phyloP scores from a whole-genome alignment of 2,329 filamentous ascomycete genomes.

The Scedosporium minutisporum region DNA sequence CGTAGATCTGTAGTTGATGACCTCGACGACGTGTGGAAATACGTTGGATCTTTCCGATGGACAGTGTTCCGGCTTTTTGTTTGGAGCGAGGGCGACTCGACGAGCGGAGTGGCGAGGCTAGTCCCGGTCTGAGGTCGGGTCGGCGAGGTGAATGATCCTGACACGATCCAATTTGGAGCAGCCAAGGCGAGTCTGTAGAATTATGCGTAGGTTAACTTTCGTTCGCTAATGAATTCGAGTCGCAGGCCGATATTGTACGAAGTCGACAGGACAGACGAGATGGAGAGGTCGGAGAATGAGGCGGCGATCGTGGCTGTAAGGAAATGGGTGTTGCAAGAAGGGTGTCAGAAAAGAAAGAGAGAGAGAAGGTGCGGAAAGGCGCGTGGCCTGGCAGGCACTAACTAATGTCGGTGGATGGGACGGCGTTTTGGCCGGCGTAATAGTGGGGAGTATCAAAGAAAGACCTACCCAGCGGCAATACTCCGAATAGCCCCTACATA shows the following conservation, averaged over 20 bases:
- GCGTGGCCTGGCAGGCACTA: constrained; percentile 4
- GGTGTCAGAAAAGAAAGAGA: constrained; percentile 12
- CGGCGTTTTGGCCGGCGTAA: constrained; percentile 50
- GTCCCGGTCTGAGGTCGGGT: no score
- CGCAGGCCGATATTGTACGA: not conserved
- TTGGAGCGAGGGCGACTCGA: no score
- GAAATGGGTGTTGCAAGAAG: constrained; percentile 13
- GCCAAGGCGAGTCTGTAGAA: no score
- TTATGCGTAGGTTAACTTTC: no score
- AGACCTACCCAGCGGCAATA: constrained; percentile 1
- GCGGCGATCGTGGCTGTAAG: constrained; percentile 8
- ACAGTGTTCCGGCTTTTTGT: no score
- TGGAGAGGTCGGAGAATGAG: constrained; percentile 10
- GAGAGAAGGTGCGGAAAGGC: constrained; percentile 21
- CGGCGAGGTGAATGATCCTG: no score
- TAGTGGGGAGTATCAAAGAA: constrained; percentile 30
- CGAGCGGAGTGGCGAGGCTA: no score
- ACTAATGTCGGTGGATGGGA: constrained; percentile 12
- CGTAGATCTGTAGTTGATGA: no score
- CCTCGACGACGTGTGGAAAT: no score
- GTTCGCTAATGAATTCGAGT: not conserved
- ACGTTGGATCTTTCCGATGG: no score
- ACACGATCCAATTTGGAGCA: no score
- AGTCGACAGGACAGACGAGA: constrained; percentile 10
- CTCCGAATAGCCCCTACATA: not conserved